Conservation (phyloP, 441 rosid species). For the Populus hybrid region DNA sequence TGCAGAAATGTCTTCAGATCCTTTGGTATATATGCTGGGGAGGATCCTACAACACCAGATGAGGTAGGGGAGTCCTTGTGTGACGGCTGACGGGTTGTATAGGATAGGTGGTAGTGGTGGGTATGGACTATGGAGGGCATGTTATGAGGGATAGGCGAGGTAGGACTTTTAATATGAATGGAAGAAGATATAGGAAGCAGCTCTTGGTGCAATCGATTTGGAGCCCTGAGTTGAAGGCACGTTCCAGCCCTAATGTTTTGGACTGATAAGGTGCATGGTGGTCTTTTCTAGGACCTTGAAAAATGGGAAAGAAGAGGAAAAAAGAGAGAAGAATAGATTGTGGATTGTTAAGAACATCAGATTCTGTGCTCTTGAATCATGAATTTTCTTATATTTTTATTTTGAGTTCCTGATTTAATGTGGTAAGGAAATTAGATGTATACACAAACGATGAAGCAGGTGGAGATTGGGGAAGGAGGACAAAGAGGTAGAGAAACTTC, state of each 20-base stretch:
- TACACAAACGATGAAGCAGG: too few species aligned
- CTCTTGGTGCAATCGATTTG: constrained; percentile 80
- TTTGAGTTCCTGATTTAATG: too few species aligned
- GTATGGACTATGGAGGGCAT: constrained; percentile 62
- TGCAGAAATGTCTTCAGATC: constrained; percentile 75
- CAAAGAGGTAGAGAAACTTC: too few species aligned
- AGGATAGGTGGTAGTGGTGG: constrained; percentile 88
- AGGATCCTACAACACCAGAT: constrained; percentile 85
- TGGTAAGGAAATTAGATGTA: too few species aligned
- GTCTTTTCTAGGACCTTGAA: too few species aligned
- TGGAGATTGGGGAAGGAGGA: too few species aligned
- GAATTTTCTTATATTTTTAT: not conserved
- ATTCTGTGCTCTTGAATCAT: constrained; percentile 7
- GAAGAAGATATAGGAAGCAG: constrained; percentile 47
- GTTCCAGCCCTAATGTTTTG: constrained; percentile 67
- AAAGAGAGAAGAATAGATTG: too few species aligned
- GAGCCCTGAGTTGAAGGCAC: constrained; percentile 68
- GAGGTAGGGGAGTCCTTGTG: constrained; percentile 84
- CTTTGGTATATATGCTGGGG: constrained; percentile 90
- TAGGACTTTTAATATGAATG: constrained; percentile 61
- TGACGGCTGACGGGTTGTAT: constrained; percentile 51
- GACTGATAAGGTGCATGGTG: constrained; percentile 27
- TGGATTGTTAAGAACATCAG: not conserved
- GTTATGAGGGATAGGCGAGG: constrained; percentile 64
- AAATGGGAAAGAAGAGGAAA: too few species aligned